Percentiles rank a stretch among this genome's conserved stretches.
Evolutionary conservation across 2,329 filamentous ascomycete genomes (phyloP).

Genomic region (Paecilomyces sp.): DNA sequence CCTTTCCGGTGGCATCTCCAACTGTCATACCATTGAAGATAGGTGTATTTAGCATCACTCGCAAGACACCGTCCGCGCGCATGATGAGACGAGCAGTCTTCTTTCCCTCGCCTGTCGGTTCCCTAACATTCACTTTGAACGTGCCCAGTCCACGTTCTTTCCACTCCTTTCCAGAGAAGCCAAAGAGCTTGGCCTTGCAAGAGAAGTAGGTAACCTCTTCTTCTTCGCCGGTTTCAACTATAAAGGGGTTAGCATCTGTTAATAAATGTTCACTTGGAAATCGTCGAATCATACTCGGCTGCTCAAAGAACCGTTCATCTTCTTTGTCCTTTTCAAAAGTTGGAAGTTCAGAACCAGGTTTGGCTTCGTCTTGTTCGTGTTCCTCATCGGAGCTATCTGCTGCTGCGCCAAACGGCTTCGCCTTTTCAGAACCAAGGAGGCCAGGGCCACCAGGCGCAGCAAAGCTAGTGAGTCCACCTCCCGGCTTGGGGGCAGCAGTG

Average conservation of each 20-base stretch:
- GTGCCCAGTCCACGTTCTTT: slow-evolving; percentile 82
- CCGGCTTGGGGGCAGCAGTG: slow-evolving; percentile 36
- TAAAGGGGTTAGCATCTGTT: slow-evolving; percentile 11
- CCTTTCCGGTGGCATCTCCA: slow-evolving; percentile 55
- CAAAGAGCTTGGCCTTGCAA: slow-evolving; percentile 77
- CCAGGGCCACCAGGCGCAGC: slow-evolving; percentile 52
- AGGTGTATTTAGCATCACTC: slow-evolving; percentile 78
- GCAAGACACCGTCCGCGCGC: slow-evolving; percentile 82
- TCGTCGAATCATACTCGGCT: slow-evolving; percentile 54
- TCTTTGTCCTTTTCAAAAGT: slow-evolving; percentile 45
- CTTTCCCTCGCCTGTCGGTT: slow-evolving; percentile 48
- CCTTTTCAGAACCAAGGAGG: slow-evolving; percentile 31
- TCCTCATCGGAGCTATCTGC: slow-evolving; percentile 45
- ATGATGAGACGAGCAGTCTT: slow-evolving; percentile 68
- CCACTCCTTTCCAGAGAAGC: slow-evolving; percentile 70
- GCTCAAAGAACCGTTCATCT: slow-evolving; percentile 44
- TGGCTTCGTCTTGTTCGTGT: slow-evolving; percentile 44
- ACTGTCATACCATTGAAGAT: slow-evolving; percentile 74
- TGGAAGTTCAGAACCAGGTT: slow-evolving; percentile 29
- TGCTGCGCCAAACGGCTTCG: slow-evolving; percentile 69
- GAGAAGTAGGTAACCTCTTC: slow-evolving; percentile 69
- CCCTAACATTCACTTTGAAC: slow-evolving; percentile 73
- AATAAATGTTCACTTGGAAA: slow-evolving; percentile 10
- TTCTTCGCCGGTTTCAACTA: slow-evolving; percentile 83
- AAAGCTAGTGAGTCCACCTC: slow-evolving; percentile 57